Percentiles rank a stretch among this genome's conserved stretches.
These are phyloP conservation scores for Echinosophora koreensis DNA, from an alignment of 306 rosid genomes.

Conservation along the genomic window DNA sequence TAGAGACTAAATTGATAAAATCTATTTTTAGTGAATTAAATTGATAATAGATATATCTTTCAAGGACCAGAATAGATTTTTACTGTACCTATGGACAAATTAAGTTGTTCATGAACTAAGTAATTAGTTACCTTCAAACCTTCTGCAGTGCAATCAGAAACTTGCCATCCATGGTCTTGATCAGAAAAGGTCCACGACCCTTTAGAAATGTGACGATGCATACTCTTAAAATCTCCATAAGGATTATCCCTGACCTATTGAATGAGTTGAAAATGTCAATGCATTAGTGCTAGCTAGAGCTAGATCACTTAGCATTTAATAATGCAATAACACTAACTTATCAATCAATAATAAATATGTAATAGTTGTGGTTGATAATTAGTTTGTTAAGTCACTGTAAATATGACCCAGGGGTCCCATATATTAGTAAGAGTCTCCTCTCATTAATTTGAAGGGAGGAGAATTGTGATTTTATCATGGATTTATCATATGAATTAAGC, in stretches of 20 bases:
- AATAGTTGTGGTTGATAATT: neutral
- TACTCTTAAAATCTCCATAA: conserved; percentile 64
- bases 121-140: conserved; percentile 63
- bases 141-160: conserved; percentile 87
- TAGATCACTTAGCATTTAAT: neutral
- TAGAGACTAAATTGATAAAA: too few relatives aligned
- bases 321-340: neutral
- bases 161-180: conserved; percentile 90
- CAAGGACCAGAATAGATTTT: too few relatives aligned
- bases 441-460: conserved; percentile 14
- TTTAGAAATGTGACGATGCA: conserved; percentile 81
- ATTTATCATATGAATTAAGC: neutral
- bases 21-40: too few relatives aligned
- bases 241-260: conserved; percentile 67
- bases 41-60: too few relatives aligned
- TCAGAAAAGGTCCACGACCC: conserved; percentile 91
- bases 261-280: neutral
- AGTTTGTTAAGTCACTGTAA: neutral
- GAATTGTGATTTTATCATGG: neutral
- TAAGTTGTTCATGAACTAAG: neutral
- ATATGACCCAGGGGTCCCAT: neutral
- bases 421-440: neutral
- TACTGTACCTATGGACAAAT: neutral
- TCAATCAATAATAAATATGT: neutral
- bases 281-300: neutral